phyloP scores from a whole-genome alignment of 352 stramenopile genomes.

The Pythium brachiatum region DNA sequence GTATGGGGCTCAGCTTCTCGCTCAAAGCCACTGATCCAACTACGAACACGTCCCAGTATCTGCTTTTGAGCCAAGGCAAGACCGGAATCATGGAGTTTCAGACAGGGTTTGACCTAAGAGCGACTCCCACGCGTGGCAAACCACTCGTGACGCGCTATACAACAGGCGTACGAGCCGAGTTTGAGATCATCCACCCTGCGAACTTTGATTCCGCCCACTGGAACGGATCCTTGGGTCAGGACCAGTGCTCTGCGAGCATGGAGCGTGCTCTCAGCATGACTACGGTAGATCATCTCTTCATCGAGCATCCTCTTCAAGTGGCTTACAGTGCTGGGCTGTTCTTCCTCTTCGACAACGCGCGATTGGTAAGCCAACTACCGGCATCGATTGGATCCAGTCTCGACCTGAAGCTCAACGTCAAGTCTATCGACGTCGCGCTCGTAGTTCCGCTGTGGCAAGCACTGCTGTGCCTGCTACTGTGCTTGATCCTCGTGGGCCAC shows the following conservation, averaged over 20 bases:
- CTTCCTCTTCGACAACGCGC: conserved; percentile 17
- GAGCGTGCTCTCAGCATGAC: conserved; percentile 8
- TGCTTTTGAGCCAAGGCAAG: neutral
- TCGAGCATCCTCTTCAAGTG: conserved; percentile 10
- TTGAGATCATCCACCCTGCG: conserved; percentile 4
- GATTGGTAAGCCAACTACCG: neutral
- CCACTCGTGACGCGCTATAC: conserved; percentile 15
- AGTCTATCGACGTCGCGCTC: neutral
- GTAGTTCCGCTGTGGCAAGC: neutral
- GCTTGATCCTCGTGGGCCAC: neutral
- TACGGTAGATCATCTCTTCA: conserved; percentile 7
- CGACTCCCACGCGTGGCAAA: neutral
- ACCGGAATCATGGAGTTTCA: conserved; percentile 9
- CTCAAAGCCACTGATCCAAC: neutral
- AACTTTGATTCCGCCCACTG: conserved; percentile 11
- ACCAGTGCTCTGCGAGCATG: conserved; percentile 11
- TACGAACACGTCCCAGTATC: neutral
- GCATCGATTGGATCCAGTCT: neutral
- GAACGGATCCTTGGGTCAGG: neutral
- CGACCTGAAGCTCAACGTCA: conserved; percentile 4
- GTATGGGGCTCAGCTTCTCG: neutral
- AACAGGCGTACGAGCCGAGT: conserved; percentile 1
- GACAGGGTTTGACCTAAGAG: conserved; percentile 1
- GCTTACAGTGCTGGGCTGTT: conserved; percentile 13
- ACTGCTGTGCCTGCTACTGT: neutral